A percentile compares a stretch with the other conserved stretches of the same genome.
Conservation (phyloP, 1,284 basidiomycete species). For the Tilletia indica region DNA sequence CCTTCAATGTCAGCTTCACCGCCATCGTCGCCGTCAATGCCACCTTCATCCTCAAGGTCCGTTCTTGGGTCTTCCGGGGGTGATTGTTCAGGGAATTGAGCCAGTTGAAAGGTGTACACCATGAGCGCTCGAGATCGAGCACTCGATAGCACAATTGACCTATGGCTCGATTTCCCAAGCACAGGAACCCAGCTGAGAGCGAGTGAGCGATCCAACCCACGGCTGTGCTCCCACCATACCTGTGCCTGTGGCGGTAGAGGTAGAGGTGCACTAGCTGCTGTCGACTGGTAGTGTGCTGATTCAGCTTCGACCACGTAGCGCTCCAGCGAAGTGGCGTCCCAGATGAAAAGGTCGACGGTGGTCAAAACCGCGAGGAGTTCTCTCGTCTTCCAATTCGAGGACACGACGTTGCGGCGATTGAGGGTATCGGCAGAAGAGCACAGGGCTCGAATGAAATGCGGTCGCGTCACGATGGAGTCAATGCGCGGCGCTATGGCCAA, state of each 20-base stretch:
- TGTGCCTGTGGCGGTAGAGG: no score
- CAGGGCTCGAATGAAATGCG: slow-evolving; percentile 1
- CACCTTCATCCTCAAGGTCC: neutral
- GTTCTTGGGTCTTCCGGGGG: neutral
- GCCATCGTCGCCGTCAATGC: no score
- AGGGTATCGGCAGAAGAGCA: neutral
- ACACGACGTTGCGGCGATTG: neutral
- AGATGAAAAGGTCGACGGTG: slow-evolving; percentile 10
- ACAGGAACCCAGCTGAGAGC: slow-evolving; percentile 1
- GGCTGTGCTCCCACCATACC: slow-evolving; percentile 1
- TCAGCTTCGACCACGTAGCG: neutral
- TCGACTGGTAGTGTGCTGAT: no score
- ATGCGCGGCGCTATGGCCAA: neutral
- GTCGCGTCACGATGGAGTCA: neutral
- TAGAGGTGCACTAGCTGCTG: no score
- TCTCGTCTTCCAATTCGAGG: neutral
- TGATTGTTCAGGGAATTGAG: neutral
- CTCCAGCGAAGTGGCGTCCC: neutral
- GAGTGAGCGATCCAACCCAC: slow-evolving; percentile 1
- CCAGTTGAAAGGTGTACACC: neutral
- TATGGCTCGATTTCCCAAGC: neutral
- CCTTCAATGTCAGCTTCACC: no score
- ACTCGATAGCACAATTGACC: neutral
- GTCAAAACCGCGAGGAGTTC: neutral
- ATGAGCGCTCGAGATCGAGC: neutral